phyloP scores from a whole-genome alignment of 148 eudicot genomes.

The Beta vulgaris region DNA sequence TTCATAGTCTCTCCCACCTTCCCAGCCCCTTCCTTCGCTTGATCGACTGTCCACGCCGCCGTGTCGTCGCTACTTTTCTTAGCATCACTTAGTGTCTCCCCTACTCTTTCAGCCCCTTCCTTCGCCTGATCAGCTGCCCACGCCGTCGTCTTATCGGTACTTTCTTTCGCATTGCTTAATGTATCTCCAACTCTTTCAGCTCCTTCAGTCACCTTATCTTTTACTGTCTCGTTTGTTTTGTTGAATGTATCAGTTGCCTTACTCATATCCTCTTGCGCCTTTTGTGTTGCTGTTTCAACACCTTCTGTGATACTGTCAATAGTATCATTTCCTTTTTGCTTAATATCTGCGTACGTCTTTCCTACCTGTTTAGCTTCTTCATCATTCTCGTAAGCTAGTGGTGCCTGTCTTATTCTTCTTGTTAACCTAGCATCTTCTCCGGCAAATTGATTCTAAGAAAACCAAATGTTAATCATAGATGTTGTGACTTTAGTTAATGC shows the following conservation, averaged over 20 bases:
- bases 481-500: too few relatives aligned
- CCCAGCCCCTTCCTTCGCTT: slow-evolving; percentile 26
- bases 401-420: slow-evolving; percentile 12
- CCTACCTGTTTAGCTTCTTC: slow-evolving; percentile 22
- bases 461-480: too few relatives aligned
- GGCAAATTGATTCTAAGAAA: slow-evolving; percentile 24
- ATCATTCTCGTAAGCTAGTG: slow-evolving; percentile 18
- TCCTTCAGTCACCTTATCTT: slow-evolving; percentile 25
- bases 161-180: too few relatives aligned
- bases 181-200: slow-evolving; percentile 8
- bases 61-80: too few relatives aligned
- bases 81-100: too few relatives aligned
- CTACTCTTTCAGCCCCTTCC: too few relatives aligned
- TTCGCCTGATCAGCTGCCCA: too few relatives aligned
- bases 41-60: slow-evolving; percentile 20
- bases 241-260: neutral
- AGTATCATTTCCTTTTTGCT: slow-evolving; percentile 20
- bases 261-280: slow-evolving; percentile 20
- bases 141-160: too few relatives aligned
- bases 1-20: slow-evolving; percentile 11
- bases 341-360: slow-evolving; percentile 24
- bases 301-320: slow-evolving; percentile 16
- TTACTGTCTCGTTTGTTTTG: slow-evolving; percentile 14
- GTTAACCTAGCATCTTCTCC: slow-evolving; percentile 17
- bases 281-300: slow-evolving; percentile 21